Evolutionary conservation across 805 yeast genomes (phyloP), one percentile per base, ranked within the genome.

Genomic region (Yamadazyma akitaensis): DNA sequence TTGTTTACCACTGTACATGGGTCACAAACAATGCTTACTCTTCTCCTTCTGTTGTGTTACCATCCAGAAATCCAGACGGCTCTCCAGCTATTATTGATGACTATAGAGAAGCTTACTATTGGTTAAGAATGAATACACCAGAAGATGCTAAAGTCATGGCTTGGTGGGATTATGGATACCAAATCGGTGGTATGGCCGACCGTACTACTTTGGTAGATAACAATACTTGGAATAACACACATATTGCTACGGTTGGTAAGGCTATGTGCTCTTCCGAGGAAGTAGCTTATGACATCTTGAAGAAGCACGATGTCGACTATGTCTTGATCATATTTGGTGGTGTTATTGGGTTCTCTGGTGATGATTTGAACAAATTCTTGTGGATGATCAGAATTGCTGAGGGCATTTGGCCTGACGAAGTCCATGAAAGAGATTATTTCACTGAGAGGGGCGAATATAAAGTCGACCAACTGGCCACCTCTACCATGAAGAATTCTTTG

Each of bases 121-220:
- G 99, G 99, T 75, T 94, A 58, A 83, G 99, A 62, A 91, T 92
- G 96, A 94, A 94, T 72, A 94, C 99, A 0, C 82, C 87, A 2
- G 97, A 94, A 64, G 98, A 94, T 64, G 87, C 97, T 31, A 91
- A 88, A 67, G 86, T 94, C 51, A 89, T 95, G 85, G 85, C 97
- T 10, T 94, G 99, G 99, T 94, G 99, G 99, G 99, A 95, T 74
- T 95, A 95, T 63, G 99, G 99, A 46, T 94, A 94, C 69, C 99
- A 94, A 74, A 94, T 94, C 60, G 99, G 99, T 58, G 99, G 99
- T 53, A 94, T 94, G 98, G 99, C 99, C 39, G 99, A 94, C 70
- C 82, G 99, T 63, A 92, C 98, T 53, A 94, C 99, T 5, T 76
- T 94, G 57, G 99, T 95, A 34, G 99, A 94, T 68, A 94, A 94